Base-by-base conservation (phyloP, 202 grass and related monocot genomes). In the Miscanthus sacchariflorus region DNA sequence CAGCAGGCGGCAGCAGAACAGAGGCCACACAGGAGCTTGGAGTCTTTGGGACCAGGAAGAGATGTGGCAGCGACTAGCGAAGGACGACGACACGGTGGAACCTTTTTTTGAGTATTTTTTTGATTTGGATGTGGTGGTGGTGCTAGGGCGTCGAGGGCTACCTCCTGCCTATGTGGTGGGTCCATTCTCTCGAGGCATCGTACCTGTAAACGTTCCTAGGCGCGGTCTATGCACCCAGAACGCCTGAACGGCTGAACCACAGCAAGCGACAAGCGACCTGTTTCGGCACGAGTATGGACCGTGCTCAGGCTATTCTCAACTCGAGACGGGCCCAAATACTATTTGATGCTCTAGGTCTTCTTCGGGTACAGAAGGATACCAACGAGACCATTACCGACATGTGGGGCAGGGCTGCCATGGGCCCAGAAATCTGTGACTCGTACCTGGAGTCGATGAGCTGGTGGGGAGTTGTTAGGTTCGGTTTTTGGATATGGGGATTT, bases 61-160 rank as follows among this genome's bases (percentile, higher is more conserved):
- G 78, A 83, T 82, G 86, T 74, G 90, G 83, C 73, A 86, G 86
- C 78, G 72, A 89, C 83, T 6, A 15, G 28, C 65, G 23, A 84
- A 63, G 90, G 68, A 28, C 58, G 78, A 15, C 19, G 27, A 79
- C 74, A 17, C 86, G 59, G 15, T 0, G n/a, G 52, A 19, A 10
- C 42, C 50, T 14, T 5, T 42, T 38, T 38, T 38, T 38, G 54
- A 9, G 9, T 27, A 35, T 18, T 56, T 38, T 38, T 50, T 83
- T 77, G 30, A 85, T 89, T 74, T 85, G 82, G 87, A 80, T 68
- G 78, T 83, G 58, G 87, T 89, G 79, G 82, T 84, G 82, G 75
- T 72, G 50, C 49, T 52, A 52, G 14, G 49, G 49, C 49, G 42
- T 45, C 10, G 44, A 78, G 67, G 19, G 39, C 9, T 44, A 44